Evolutionary conservation across 257 asterid species (phyloP), one percentile per base, ranked within the genome.

Genomic region (Sherardia arvensis): DNA sequence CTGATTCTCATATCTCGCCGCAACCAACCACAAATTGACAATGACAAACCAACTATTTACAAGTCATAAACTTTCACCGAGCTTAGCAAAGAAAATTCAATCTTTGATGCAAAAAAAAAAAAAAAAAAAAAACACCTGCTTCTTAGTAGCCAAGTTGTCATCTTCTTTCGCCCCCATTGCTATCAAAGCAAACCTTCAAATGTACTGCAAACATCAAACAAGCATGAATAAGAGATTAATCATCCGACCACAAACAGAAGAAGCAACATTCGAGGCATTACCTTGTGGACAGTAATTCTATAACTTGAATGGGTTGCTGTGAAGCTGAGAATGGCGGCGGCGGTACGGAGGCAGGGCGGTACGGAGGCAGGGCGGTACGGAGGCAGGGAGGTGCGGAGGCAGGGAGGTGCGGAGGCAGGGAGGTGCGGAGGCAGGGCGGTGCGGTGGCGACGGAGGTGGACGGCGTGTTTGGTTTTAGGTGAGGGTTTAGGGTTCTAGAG

Each of bases 141-240:
- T 30, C 14, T 30, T 10, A 55, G 61, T 58, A 29, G 21, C 64
- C 36, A 45, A 15, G 18, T 18, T 11, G 36, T 23, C 43, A 27
- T 64, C 69, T 56, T 57, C 74, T 26, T 55, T 64, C 66, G 47
- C 29, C 25, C 43, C 69, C 74, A 70, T 70, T 8, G 40, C 65
- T 14, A 8, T 54, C 64, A 53, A 51, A 3, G 4, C 25, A 26
- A 62, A 17, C 28, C 32, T 38, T 36, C 26, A 62, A 45, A 5
- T 49, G 7, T 22, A 54, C 59, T 54, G 59, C 30, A 28, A 49
- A 7, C 47, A 38, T 38, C 47, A 33, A 33, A 7, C 40, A 12
- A 38, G n/a, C n/a, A n/a, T n/a, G n/a, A n/a, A n/a, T n/a, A n/a
- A n/a, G n/a, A n/a, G n/a, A n/a, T n/a, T n/a, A n/a, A n/a, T n/a